Evolutionary conservation across 2,329 filamentous ascomycete genomes (phyloP).

Genomic region (Pestalotiopsis sp.): DNA sequence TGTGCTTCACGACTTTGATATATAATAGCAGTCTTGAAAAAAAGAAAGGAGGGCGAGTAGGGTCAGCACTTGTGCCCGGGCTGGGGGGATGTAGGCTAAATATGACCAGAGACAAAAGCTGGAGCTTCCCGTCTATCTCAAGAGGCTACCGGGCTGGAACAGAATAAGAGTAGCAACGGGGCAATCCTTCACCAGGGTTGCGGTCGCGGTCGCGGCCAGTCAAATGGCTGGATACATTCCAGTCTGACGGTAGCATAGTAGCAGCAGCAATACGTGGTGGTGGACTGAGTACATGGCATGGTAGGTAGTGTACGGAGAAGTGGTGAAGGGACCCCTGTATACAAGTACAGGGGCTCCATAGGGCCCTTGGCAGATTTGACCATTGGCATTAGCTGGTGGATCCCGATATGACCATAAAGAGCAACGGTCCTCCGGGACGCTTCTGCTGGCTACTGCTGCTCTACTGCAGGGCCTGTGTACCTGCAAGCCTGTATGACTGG

Average conservation of each 20-base stretch:
- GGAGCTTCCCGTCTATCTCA: neutral
- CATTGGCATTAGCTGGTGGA: slow-evolving; percentile 8
- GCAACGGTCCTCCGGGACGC: slow-evolving; percentile 7
- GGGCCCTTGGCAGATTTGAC: neutral
- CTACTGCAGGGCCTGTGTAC: neutral
- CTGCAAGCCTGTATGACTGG: slow-evolving; percentile 4
- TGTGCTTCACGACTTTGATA: neutral
- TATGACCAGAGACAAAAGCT: slow-evolving; percentile 5
- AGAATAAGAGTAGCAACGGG: slow-evolving; percentile 10
- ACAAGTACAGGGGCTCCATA: neutral
- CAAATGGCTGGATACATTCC: neutral
- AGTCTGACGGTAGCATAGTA: neutral
- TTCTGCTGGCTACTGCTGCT: neutral
- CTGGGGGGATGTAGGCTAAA: slow-evolving; percentile 10
- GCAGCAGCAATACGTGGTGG: neutral
- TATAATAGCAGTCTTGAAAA: neutral
- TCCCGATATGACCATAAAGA: slow-evolving; percentile 9
- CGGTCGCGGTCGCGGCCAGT: neutral
- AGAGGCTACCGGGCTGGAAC: neutral
- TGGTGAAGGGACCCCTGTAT: neutral
- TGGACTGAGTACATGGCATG: neutral
- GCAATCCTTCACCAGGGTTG: neutral
- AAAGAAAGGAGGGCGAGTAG: slow-evolving; percentile 7
- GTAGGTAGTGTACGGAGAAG: neutral
- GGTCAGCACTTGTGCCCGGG: neutral